Evolutionary conservation across 2,329 filamentous ascomycete genomes (phyloP).

Genomic region (Alternaria ethzedia): DNA sequence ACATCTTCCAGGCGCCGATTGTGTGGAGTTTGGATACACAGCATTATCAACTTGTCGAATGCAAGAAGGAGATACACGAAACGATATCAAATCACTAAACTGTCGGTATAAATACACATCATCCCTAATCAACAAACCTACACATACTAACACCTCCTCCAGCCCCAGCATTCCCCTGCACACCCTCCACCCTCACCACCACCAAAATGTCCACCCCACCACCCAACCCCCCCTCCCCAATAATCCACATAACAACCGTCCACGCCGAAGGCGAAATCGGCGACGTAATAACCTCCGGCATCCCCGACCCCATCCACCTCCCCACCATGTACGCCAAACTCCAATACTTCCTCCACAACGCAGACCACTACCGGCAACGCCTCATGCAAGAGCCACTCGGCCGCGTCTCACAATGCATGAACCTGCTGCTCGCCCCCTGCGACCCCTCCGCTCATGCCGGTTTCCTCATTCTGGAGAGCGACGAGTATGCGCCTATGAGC

Average conservation of each 20-base stretch:
- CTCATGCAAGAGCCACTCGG: conserved; percentile 57
- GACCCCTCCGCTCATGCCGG: conserved; percentile 54
- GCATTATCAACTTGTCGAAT: background rate
- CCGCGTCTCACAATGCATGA: conserved; percentile 48
- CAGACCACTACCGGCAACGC: conserved; percentile 52
- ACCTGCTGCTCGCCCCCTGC: conserved; percentile 56
- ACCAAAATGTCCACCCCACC: background rate
- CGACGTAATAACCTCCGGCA: conserved; percentile 58
- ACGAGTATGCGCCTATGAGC: conserved; percentile 56
- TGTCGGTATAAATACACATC: background rate
- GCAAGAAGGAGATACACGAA: background rate
- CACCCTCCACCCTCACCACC: background rate
- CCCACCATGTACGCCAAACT: conserved; percentile 59
- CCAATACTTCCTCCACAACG: conserved; percentile 50
- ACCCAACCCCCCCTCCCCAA: background rate
- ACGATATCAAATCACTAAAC: background rate
- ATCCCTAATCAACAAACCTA: background rate
- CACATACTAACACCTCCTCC: background rate
- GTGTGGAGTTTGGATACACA: background rate
- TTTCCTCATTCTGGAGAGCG: conserved; percentile 56
- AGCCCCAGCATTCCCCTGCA: background rate
- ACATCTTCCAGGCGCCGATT: background rate
- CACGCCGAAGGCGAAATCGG: conserved; percentile 56
- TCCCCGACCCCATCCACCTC: conserved; percentile 50
- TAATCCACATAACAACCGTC: conserved; percentile 17